These are phyloP conservation scores for Epichloe coenophiala DNA, from an alignment of 2,329 filamentous ascomycete species.

Conservation along the genomic window DNA sequence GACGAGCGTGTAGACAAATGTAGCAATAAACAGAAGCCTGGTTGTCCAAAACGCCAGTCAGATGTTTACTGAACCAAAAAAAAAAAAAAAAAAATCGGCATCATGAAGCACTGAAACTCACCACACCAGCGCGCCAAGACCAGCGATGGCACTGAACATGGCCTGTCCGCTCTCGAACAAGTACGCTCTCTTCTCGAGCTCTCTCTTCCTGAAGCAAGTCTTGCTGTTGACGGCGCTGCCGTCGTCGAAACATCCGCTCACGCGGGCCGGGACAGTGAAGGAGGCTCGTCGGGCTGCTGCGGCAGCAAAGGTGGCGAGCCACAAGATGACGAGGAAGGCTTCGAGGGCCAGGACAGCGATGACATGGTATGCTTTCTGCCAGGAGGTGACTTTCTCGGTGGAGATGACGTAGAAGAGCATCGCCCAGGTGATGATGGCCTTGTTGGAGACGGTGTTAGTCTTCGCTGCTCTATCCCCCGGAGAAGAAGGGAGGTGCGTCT, in stretches of 20 bases:
- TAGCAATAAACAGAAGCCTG: conserved; percentile 26
- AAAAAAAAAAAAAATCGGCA: background rate
- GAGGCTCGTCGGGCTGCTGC: conserved; percentile 24
- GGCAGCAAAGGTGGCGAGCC: conserved; percentile 30
- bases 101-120: conserved; percentile 12
- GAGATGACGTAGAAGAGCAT: conserved; percentile 27
- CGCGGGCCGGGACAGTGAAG: conserved; percentile 20
- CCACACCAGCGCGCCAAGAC: conserved; percentile 30
- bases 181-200: conserved; percentile 14
- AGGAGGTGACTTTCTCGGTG: conserved; percentile 24
- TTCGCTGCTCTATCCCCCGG: background rate
- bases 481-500: background rate
- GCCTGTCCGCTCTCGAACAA: conserved; percentile 22
- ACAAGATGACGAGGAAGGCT: conserved; percentile 30
- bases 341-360: conserved; percentile 31
- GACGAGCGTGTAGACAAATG: conserved; percentile 22
- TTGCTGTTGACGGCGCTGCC: conserved; percentile 27
- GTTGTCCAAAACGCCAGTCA: background rate
- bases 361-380: conserved; percentile 27
- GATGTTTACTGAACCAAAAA: too few relatives aligned
- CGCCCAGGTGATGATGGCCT: conserved; percentile 33
- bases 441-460: conserved; percentile 10
- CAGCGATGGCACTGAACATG: conserved; percentile 27
- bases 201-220: conserved; percentile 19
- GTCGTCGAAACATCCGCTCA: conserved; percentile 21